A percentile compares a stretch with the other conserved stretches of the same genome.
These are phyloP conservation scores for Cercospora sesami DNA, from an alignment of 2,329 filamentous ascomycete species.

Conservation along the genomic window DNA sequence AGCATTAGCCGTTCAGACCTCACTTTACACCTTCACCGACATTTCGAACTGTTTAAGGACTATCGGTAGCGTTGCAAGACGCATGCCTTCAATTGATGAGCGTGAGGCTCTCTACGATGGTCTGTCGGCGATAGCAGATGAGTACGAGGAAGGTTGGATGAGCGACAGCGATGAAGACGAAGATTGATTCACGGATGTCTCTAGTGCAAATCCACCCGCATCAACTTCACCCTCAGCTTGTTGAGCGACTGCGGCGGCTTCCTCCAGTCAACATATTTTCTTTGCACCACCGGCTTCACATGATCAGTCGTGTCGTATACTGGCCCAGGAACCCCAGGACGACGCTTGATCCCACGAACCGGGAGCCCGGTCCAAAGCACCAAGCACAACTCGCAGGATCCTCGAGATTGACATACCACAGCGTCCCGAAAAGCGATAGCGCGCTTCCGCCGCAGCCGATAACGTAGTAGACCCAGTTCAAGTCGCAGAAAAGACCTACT, in stretches of 20 bases:
- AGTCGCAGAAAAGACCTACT: constrained; percentile 9
- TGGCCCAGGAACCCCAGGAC: constrained; percentile 17
- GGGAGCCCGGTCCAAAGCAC: constrained; percentile 23
- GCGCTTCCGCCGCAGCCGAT: constrained; percentile 16
- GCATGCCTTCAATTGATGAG: constrained; percentile 70
- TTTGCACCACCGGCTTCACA: constrained; percentile 5
- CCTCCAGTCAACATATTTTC: not conserved
- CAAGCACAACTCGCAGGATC: constrained; percentile 20
- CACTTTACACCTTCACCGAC: constrained; percentile 71
- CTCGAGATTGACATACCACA: constrained; percentile 7
- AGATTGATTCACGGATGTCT: constrained; percentile 23
- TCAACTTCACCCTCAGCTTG: not conserved
- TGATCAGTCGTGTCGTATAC: constrained; percentile 4
- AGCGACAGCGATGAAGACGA: constrained; percentile 69
- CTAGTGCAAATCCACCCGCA: not conserved
- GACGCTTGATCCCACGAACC: constrained; percentile 17
- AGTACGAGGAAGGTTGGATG: constrained; percentile 81
- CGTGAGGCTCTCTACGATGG: constrained; percentile 80
- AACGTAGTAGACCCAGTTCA: constrained; percentile 13
- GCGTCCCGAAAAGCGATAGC: constrained; percentile 16
- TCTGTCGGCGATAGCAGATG: constrained; percentile 78
- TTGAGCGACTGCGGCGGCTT: not conserved
- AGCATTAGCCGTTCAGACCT: constrained; percentile 50
- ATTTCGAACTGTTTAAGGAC: constrained; percentile 69
- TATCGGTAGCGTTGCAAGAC: constrained; percentile 53